Conservation (phyloP, 2,329 filamentous ascomycete genomes). For the Zalaria obscura region DNA sequence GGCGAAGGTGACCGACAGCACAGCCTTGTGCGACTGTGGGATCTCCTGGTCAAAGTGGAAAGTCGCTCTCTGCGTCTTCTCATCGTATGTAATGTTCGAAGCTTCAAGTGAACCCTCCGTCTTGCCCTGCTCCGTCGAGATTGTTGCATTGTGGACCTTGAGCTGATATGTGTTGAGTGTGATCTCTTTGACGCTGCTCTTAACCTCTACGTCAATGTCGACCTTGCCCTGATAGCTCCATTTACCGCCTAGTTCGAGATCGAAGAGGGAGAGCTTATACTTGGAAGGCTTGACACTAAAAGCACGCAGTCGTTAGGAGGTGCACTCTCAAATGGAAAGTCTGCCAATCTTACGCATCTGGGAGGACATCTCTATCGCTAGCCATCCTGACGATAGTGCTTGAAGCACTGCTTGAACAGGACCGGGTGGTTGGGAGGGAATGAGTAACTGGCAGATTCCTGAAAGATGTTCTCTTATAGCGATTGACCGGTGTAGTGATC, state of each 20-base stretch:
- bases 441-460: neutral
- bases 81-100: slow-evolving; percentile 63
- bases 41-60: slow-evolving; percentile 64
- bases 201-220: slow-evolving; percentile 62
- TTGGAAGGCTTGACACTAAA: slow-evolving; percentile 64
- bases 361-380: slow-evolving; percentile 31
- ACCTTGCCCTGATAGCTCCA: slow-evolving; percentile 83
- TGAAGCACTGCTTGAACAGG: slow-evolving; percentile 16
- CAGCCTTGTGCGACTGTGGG: slow-evolving; percentile 49
- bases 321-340: too few species aligned
- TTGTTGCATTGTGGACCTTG: slow-evolving; percentile 54
- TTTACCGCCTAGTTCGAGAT: slow-evolving; percentile 54
- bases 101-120: slow-evolving; percentile 44
- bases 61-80: slow-evolving; percentile 68
- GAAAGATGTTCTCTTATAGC: neutral
- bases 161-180: slow-evolving; percentile 78
- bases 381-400: slow-evolving; percentile 25
- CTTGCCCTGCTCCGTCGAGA: slow-evolving; percentile 45
- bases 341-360: slow-evolving; percentile 22
- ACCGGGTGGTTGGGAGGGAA: slow-evolving; percentile 4
- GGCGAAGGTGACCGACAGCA: slow-evolving; percentile 58
- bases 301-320: neutral
- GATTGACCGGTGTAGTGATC: neutral
- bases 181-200: slow-evolving; percentile 58
- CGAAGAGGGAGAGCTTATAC: slow-evolving; percentile 69